phyloP scores from a whole-genome alignment of 108 stramenopile genomes.

The Conticribra guillardii region DNA sequence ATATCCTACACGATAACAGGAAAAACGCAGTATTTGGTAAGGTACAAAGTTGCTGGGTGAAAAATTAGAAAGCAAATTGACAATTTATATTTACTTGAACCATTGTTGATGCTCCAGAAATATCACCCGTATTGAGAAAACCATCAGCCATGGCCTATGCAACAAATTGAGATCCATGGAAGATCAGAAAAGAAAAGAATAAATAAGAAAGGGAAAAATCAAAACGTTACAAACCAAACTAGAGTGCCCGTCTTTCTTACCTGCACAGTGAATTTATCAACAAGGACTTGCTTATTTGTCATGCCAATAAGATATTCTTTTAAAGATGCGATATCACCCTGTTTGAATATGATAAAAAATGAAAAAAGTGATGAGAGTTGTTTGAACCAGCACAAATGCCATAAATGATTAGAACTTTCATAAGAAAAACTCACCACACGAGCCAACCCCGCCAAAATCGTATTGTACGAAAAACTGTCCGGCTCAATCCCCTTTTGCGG shows the following conservation, averaged over 20 bases:
- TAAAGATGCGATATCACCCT: slow-evolving; percentile 55
- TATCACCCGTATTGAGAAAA: slow-evolving; percentile 76
- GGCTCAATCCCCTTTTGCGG: slow-evolving; percentile 66
- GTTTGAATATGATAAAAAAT: background rate
- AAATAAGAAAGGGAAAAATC: background rate
- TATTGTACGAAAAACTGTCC: slow-evolving; percentile 73
- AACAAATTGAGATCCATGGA: too few relatives aligned
- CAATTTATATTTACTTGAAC: slow-evolving; percentile 14
- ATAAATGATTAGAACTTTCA: background rate
- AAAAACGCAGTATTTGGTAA: background rate
- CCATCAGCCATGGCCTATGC: slow-evolving; percentile 69
- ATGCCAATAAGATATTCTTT: slow-evolving; percentile 69
- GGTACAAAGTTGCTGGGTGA: too few relatives aligned
- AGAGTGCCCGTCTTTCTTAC: background rate
- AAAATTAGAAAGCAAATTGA: background rate
- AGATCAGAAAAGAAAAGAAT: too few relatives aligned
- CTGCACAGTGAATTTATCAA: slow-evolving; percentile 69
- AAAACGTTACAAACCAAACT: background rate
- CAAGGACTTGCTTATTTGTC: slow-evolving; percentile 60
- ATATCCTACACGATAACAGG: slow-evolving; percentile 50
- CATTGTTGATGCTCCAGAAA: slow-evolving; percentile 57
- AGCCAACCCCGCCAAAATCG: slow-evolving; percentile 70
- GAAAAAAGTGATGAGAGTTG: background rate
- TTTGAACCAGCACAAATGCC: background rate
- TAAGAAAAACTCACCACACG: slow-evolving; percentile 51